Base-by-base conservation (phyloP, 768 basidiomycete genomes). In the Podaxis sp. region DNA sequence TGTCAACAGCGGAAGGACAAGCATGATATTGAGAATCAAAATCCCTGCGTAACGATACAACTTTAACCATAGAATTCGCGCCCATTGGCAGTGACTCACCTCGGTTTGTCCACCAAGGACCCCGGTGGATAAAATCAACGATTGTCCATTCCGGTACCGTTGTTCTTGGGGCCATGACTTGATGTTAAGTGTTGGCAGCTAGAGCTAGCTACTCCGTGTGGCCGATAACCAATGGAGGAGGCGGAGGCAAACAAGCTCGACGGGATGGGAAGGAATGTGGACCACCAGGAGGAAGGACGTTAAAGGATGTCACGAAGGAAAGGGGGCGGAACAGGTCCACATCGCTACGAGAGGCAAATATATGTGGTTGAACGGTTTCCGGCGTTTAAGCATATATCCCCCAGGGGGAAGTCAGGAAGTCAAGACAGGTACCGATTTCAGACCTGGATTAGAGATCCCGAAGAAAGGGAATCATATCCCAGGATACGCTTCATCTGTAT, bases 1-100 rank as follows among this genome's bases (percentile, higher is more conserved):
- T 15, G 88, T 88, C 60, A 89, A 72, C n/a, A 90, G 76, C 1
- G 88, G 86, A 15, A 90, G 74, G 15, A 85, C 59, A 36, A 90
- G 76, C 66, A 80, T 84, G 4, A 88, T 61, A 70, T 88, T 89
- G 41, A 88, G 73, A 54, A 80, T 59, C 29, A 87, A 73, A 51
- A 89, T 82, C 27, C 87, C 88, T 87, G 50, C 43, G 53, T 49
- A 4, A 52, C 43, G 33, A 41, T 55, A 40, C 41, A 46, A 36
- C 15, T 17, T 15, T 12, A 3, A 15, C 33, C 13, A 52, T 17
- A 37, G 36, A 50, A 51, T 15, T 29, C 19, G 3, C 17, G 15
- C 17, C 50, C 8, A 19, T 43, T 11, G 37, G 13, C 24, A 37
- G 29, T 11, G 6, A 25, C 77, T 47, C 66, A 86, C 87, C 85